Conservation (phyloP, 179 eudicot genomes). For the Dionaea muscipula region DNA sequence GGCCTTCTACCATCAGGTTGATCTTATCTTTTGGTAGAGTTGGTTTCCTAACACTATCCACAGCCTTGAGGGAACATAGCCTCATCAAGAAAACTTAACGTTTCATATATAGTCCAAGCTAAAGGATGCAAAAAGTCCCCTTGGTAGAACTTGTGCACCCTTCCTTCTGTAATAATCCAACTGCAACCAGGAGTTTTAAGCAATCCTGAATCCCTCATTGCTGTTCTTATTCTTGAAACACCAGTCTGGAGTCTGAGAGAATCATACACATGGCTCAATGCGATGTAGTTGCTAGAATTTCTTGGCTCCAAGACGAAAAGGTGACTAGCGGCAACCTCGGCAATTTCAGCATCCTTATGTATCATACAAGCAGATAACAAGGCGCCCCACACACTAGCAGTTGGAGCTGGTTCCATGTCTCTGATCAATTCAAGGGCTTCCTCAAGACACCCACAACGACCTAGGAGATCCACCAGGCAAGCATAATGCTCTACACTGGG, state of each 20-base stretch:
- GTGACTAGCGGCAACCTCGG: conserved; percentile 15
- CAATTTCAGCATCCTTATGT: conserved; percentile 12
- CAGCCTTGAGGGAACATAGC: conserved; percentile 2
- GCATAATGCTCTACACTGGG: conserved; percentile 20
- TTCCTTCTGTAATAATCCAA: conserved; percentile 14
- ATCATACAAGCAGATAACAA: conserved; percentile 15
- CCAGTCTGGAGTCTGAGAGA: conserved; percentile 14
- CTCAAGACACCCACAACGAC: conserved; percentile 14
- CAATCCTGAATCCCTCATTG: conserved; percentile 16
- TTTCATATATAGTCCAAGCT: conserved; percentile 8
- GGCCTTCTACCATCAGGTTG: too few species aligned
- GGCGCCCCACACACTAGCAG: conserved; percentile 19
- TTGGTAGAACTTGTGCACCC: conserved; percentile 15
- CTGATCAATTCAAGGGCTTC: conserved; percentile 13
- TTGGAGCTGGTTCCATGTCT: conserved; percentile 8
- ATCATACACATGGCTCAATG: conserved; percentile 21
- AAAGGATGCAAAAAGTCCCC: conserved; percentile 14
- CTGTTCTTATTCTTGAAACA: conserved; percentile 14
- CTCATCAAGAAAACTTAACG: conserved; percentile 7
- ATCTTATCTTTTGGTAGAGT: too few species aligned
- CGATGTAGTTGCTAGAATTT: conserved; percentile 20
- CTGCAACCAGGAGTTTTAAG: conserved; percentile 21
- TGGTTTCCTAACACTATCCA: background rate
- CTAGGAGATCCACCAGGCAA: conserved; percentile 17
- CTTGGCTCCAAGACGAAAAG: conserved; percentile 17